These are phyloP conservation scores for Athelia sp. DNA, from an alignment of 1,284 basidiomycete genomes.

Conservation along the genomic window DNA sequence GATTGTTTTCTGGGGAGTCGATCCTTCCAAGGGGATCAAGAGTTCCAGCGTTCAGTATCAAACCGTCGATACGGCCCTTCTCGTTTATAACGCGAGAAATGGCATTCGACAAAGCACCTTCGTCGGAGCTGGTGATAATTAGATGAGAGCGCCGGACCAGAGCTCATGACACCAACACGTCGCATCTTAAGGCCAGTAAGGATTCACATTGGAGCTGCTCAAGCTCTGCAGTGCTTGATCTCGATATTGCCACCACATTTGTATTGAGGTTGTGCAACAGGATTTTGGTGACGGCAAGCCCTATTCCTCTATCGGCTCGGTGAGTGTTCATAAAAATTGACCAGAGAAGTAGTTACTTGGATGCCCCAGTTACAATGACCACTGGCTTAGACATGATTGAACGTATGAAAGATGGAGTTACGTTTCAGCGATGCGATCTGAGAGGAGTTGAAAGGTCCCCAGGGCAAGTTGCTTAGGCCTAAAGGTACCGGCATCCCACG, in stretches of 20 bases:
- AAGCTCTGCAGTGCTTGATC: conserved; percentile 63
- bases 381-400: conserved; percentile 35
- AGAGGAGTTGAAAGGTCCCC: background rate
- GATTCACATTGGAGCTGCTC: conserved; percentile 42
- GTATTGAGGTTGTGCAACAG: conserved; percentile 59
- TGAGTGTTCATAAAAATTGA: conserved; percentile 2
- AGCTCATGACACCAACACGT: conserved; percentile 50
- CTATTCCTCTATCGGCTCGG: conserved; percentile 62
- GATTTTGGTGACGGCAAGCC: conserved; percentile 64
- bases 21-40: conserved; percentile 48
- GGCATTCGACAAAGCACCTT: conserved; percentile 47
- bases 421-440: background rate
- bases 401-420: background rate
- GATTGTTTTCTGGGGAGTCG: conserved; percentile 25
- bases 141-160: conserved; percentile 6
- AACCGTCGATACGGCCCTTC: conserved; percentile 63
- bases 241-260: conserved; percentile 73
- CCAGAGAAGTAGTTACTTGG: conserved; percentile 43
- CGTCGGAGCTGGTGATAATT: conserved; percentile 43
- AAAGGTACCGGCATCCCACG: conserved; percentile 9
- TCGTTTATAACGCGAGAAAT: conserved; percentile 41
- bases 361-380: conserved; percentile 72
- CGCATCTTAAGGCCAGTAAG: conserved; percentile 60
- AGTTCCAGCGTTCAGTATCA: conserved; percentile 78
- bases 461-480: background rate